Conservation (phyloP, 805 yeast species). For the Zygosaccharomyces lentus region DNA sequence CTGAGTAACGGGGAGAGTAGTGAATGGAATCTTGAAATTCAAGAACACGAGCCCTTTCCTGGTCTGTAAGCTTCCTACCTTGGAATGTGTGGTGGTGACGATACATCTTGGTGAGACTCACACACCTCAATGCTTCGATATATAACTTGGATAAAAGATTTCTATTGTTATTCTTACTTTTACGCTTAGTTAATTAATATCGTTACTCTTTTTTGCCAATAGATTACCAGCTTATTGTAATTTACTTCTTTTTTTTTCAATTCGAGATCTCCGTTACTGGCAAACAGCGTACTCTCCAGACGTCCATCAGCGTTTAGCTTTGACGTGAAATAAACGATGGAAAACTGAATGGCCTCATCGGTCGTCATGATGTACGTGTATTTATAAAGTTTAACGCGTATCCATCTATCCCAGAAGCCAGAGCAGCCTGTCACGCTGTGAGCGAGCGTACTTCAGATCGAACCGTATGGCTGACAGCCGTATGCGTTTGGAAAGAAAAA, state of each 20-base stretch:
- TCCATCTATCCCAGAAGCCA: neutral
- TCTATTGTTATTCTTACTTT: neutral
- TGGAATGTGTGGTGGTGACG: conserved; percentile 35
- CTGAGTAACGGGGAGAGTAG: conserved; percentile 87
- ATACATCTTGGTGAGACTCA: conserved; percentile 20
- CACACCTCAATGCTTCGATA: neutral
- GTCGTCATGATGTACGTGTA: neutral
- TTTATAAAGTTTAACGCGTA: neutral
- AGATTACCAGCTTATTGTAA: neutral
- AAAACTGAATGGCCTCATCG: neutral
- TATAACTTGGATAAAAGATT: neutral
- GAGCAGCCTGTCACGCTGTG: too few relatives aligned
- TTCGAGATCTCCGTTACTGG: neutral
- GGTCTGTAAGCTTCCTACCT: conserved; percentile 68
- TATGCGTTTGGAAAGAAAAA: too few relatives aligned
- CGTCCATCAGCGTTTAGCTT: neutral
- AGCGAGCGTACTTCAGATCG: too few relatives aligned
- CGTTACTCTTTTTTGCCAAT: neutral
- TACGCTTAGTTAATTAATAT: neutral
- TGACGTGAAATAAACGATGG: too few relatives aligned
- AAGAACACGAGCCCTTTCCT: conserved; percentile 79
- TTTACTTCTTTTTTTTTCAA: neutral
- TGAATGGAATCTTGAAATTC: conserved; percentile 94
- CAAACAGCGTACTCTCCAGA: neutral
- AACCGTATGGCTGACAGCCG: too few relatives aligned